Percentiles rank a stretch among this genome's conserved stretches.
phyloP scores from a whole-genome alignment of 2,329 filamentous ascomycete species.

The Ophiostoma fasciatum region DNA sequence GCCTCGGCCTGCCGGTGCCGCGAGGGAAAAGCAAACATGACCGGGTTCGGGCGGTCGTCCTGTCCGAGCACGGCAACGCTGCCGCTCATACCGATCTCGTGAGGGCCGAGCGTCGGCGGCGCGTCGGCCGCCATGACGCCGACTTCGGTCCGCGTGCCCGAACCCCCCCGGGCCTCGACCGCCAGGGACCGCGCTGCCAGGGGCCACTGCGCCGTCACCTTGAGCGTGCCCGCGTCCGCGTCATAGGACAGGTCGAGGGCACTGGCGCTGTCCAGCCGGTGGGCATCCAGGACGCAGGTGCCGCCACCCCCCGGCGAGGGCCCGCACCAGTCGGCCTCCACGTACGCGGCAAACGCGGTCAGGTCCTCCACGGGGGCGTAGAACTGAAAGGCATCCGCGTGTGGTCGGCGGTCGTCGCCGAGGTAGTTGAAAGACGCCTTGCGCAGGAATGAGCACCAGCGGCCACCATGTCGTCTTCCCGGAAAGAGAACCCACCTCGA shows the following conservation, averaged over 20 bases:
- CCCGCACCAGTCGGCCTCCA: slow-evolving; percentile 36
- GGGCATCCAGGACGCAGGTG: slow-evolving; percentile 34
- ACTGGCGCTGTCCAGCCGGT: slow-evolving; percentile 34
- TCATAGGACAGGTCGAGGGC: slow-evolving; percentile 70
- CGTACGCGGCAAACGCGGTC: slow-evolving; percentile 35
- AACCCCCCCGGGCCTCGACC: slow-evolving; percentile 23
- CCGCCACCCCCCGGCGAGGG: slow-evolving; percentile 18
- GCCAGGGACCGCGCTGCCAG: slow-evolving; percentile 25
- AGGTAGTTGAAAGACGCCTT: slow-evolving; percentile 48
- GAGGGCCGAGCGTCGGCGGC: slow-evolving; percentile 41
- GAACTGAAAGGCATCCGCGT: slow-evolving; percentile 53
- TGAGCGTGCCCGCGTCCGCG: slow-evolving; percentile 46
- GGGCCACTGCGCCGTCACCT: slow-evolving; percentile 51
- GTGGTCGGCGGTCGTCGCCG: slow-evolving; percentile 40
- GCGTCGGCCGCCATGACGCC: slow-evolving; percentile 58
- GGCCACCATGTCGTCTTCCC: too few relatives aligned
- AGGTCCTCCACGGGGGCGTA: slow-evolving; percentile 49
- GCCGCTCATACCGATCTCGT: slow-evolving; percentile 68
- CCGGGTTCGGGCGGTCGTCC: slow-evolving; percentile 54
- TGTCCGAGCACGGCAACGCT: slow-evolving; percentile 66
- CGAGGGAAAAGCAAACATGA: slow-evolving; percentile 71
- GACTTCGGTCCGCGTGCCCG: slow-evolving; percentile 58
- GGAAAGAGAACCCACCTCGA: slow-evolving; percentile 22
- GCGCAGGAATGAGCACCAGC: too few relatives aligned
- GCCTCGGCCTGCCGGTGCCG: slow-evolving; percentile 48